Base-by-base conservation (phyloP, 1,284 basidiomycete genomes). In the Anthracocystis setariae region DNA sequence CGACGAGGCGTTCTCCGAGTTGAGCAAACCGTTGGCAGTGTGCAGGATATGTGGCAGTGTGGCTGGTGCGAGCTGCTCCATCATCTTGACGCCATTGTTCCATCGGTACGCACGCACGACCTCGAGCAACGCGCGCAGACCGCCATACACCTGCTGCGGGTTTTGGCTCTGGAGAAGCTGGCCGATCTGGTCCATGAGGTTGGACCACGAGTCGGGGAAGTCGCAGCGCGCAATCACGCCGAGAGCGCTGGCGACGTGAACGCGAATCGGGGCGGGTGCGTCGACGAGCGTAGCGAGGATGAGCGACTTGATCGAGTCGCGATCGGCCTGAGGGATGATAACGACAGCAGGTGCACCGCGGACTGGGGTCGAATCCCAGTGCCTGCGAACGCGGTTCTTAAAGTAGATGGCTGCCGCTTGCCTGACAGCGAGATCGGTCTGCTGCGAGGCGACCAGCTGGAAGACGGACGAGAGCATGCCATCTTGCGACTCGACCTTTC, bases 351-450 rank as follows among this genome's bases (percentile, higher is more conserved):
- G 58, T 21, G 29, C 62, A 17, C 54, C 47, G 18, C 67, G 57
- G 18, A 49, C 53, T 3, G 64, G 46, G 12, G 53, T 42, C n/a
- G 56, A 23, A 44, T 81, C 80, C 81, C 81, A 82, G 20, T 72
- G 63, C 3, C 69, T 48, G 10, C 73, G 55, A 10, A 82, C 69
- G 45, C 81, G 78, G 60, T 82, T 82, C 68, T 82, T 82, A 25
- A 78, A 60, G 66, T 81, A 80, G 60, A 82, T 77, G 21, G 81
- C 65, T 10, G 80, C 73, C 1, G 81, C 81, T 54, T 81, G 81
- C 24, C 81, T 66, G 8, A 78, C 63, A 3, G 76, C 46, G 13
- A 72, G 20, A 29, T 80, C 77, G 12, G 75, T 55, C 25, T 82
- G 70, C 15, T 55, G 20, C 20, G 73, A 63, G 2, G 73, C 56